These are phyloP conservation scores for Croton laevigatus DNA, from an alignment of 441 rosid genomes.

Conservation along the genomic window DNA sequence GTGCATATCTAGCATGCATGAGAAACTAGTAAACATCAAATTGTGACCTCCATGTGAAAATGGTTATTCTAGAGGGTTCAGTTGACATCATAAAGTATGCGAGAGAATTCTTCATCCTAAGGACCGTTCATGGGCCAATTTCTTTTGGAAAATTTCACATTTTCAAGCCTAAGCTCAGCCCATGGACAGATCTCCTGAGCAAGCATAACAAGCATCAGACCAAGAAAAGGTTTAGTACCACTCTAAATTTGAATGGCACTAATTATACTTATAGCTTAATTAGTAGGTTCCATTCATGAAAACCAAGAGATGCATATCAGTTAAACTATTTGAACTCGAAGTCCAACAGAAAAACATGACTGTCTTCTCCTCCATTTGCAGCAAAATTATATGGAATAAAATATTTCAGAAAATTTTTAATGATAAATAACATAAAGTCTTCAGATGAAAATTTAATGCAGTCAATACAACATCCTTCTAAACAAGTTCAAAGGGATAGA, in stretches of 20 bases:
- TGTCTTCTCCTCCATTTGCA: neutral
- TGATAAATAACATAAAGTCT: slow-evolving; percentile 2
- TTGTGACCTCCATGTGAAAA: neutral
- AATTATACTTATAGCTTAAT: neutral
- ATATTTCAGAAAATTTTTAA: slow-evolving; percentile 1
- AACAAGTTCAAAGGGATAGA: neutral
- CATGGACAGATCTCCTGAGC: neutral
- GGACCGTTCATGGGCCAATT: too few relatives aligned
- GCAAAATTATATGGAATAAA: neutral
- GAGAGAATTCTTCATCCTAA: neutral
- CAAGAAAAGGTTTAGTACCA: neutral
- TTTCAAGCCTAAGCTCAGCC: too few relatives aligned
- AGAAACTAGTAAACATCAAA: neutral
- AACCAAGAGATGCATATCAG: neutral
- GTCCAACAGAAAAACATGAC: neutral
- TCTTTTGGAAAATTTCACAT: too few relatives aligned
- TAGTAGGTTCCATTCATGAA: neutral
- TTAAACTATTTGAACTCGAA: neutral
- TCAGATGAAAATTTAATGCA: neutral
- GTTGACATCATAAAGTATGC: neutral
- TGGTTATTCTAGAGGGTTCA: neutral
- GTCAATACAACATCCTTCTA: neutral
- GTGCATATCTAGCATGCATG: slow-evolving; percentile 1
- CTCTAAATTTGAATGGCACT: neutral
- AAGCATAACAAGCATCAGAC: neutral